Evolutionary conservation across 148 eudicot species (phyloP).

Genomic region (Persicaria maculosa): DNA sequence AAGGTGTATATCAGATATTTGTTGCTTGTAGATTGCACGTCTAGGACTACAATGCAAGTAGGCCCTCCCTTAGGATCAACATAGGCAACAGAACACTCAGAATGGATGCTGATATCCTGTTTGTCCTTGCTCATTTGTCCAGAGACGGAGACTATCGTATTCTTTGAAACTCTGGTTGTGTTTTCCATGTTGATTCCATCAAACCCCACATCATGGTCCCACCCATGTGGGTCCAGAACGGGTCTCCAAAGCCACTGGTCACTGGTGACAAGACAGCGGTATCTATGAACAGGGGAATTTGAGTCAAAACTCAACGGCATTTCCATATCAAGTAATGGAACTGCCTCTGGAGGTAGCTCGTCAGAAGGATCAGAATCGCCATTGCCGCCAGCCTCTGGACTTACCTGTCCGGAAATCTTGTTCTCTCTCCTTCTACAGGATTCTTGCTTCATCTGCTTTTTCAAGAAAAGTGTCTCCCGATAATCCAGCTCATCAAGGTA

Average conservation of each 20-base stretch:
- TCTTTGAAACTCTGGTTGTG: constrained; percentile 36
- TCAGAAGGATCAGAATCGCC: constrained; percentile 19
- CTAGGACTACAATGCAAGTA: constrained; percentile 51
- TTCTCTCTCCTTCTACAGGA: constrained; percentile 30
- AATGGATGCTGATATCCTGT: constrained; percentile 72
- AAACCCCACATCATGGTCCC: constrained; percentile 96
- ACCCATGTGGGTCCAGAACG: constrained; percentile 79
- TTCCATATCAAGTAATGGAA: constrained; percentile 64
- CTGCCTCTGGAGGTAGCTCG: constrained; percentile 54
- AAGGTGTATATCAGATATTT: constrained; percentile 51
- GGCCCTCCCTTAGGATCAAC: constrained; percentile 45
- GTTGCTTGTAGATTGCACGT: constrained; percentile 60
- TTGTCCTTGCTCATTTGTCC: constrained; percentile 98
- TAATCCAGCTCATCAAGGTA: constrained; percentile 96
- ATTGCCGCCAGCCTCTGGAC: constrained; percentile 21
- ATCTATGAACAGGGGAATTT: constrained; percentile 61
- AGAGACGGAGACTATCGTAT: constrained; percentile 43
- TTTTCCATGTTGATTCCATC: constrained; percentile 84
- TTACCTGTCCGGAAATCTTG: constrained; percentile 21
- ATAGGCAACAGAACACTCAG: constrained; percentile 56
- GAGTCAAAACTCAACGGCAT: constrained; percentile 79
- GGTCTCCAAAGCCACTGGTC: constrained; percentile 82
- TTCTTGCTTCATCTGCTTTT: constrained; percentile 81
- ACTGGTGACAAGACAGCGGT: constrained; percentile 52
- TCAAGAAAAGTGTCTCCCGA: constrained; percentile 79